Conservation (phyloP, 179 eudicot species). For the Amaranthus tricolor region DNA sequence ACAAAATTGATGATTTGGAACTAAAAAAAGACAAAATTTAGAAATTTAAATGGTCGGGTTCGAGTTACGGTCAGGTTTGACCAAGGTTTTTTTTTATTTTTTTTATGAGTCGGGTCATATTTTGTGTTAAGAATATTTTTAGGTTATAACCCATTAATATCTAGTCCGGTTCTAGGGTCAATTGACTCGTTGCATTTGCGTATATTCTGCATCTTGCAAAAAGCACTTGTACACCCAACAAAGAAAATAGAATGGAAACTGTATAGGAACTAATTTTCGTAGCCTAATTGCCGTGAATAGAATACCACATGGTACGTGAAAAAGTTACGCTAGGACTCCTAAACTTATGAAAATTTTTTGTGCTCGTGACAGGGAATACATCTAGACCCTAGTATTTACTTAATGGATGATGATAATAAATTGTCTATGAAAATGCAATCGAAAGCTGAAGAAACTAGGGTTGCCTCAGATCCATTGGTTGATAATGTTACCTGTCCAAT, state of each 20-base stretch:
- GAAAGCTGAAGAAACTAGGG: conserved; percentile 46
- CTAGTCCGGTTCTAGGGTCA: too few species aligned
- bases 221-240: background rate
- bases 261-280: background rate
- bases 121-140: too few species aligned
- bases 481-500: conserved; percentile 30
- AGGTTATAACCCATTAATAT: too few species aligned
- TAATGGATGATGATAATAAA: conserved; percentile 93
- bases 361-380: conserved; percentile 73
- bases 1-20: too few species aligned
- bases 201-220: background rate
- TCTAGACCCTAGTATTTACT: conserved; percentile 95
- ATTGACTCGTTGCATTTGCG: background rate
- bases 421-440: conserved; percentile 34
- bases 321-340: conserved; percentile 1
- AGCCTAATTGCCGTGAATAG: background rate
- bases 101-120: too few species aligned
- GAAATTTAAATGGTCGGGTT: too few species aligned
- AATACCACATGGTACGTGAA: background rate
- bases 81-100: too few species aligned
- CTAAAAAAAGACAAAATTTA: too few species aligned
- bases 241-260: background rate
- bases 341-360: conserved; percentile 10
- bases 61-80: too few species aligned
- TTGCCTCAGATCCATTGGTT: conserved; percentile 27